Percentiles rank a stretch among this genome's conserved stretches.
phyloP scores from a whole-genome alignment of 306 rosid species.

The Gynostemma pentaphyllum region DNA sequence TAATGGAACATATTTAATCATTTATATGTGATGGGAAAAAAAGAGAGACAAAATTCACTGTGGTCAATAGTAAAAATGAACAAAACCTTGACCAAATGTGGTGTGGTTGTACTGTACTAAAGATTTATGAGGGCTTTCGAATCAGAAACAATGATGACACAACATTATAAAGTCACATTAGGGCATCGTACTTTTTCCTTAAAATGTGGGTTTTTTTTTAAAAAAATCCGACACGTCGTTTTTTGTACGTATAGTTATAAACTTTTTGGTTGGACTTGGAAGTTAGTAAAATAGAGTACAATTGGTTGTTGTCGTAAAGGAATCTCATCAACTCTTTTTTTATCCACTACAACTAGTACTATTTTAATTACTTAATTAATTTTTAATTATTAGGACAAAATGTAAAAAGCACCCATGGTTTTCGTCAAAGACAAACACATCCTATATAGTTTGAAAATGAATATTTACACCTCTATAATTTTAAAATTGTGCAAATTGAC shows the following conservation, averaged over 20 bases:
- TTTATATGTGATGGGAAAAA: no score
- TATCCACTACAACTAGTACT: conserved; percentile 1
- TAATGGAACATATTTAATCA: no score
- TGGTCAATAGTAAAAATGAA: background rate
- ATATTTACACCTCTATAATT: no score
- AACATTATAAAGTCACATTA: no score
- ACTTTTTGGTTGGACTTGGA: conserved; percentile 4
- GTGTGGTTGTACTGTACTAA: background rate
- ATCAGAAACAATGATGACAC: background rate
- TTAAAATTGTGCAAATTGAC: no score
- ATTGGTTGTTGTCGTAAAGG: conserved; percentile 10
- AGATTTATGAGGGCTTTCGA: background rate
- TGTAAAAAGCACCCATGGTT: no score
- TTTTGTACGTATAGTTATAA: conserved; percentile 7
- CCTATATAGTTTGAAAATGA: no score
- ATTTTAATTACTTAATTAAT: background rate
- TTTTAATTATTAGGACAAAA: background rate
- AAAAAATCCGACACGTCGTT: conserved; percentile 12
- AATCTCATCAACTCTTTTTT: conserved; percentile 4
- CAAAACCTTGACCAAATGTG: no score
- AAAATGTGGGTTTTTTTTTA: no score
- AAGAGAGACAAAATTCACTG: background rate
- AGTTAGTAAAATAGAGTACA: conserved; percentile 4
- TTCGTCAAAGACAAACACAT: no score
- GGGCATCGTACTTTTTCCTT: background rate